Conservation (phyloP, 73 alveolate genomes). For the Tetrahymena thermophila region DNA sequence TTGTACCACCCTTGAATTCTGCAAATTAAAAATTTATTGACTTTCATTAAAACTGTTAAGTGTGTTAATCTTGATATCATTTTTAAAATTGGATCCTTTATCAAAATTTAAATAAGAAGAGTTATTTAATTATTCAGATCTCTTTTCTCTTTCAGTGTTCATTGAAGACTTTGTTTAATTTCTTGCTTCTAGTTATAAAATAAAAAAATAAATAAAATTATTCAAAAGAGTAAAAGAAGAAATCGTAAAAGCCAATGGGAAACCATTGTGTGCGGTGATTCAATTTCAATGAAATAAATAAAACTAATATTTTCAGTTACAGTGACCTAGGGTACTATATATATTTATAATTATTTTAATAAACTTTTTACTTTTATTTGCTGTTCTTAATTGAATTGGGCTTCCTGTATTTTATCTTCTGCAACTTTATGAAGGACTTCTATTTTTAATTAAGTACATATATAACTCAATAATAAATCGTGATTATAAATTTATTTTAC, state of each 20-base stretch:
- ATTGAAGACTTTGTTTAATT: not conserved
- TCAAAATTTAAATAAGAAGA: not conserved
- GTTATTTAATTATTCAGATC: not conserved
- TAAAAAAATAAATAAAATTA: not conserved
- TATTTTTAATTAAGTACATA: not conserved
- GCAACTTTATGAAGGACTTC: not conserved
- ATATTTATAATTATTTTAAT: not conserved
- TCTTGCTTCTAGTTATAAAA: not conserved
- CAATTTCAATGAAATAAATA: too few species aligned
- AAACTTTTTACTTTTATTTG: not conserved
- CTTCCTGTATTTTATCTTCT: not conserved
- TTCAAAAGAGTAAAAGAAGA: too few species aligned
- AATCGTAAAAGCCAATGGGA: too few species aligned
- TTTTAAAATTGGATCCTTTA: not conserved
- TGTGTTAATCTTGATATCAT: not conserved
- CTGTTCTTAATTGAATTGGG: not conserved
- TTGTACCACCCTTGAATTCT: not conserved
- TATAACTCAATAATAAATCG: not conserved
- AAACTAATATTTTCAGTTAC: too few species aligned
- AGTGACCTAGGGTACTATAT: too few species aligned
- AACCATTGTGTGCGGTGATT: too few species aligned
- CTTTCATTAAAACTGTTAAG: not conserved
- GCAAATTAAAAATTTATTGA: not conserved
- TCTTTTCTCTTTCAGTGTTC: not conserved
- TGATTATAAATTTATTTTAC: not conserved